Conservation (phyloP, 306 rosid genomes). For the Astragalus membranaceus region DNA sequence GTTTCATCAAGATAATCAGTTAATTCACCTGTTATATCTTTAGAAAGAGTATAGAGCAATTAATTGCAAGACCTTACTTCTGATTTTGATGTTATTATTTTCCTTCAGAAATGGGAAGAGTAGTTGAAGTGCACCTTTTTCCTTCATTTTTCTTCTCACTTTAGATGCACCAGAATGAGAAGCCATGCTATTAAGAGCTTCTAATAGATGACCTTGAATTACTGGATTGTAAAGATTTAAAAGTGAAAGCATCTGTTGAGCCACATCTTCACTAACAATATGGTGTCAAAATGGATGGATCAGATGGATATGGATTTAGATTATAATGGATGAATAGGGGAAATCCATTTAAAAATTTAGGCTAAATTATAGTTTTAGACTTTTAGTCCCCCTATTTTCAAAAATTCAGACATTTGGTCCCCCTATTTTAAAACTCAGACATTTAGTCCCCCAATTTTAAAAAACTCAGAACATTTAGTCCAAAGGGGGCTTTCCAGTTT, state of each 20-base stretch:
- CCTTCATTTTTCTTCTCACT: conserved; percentile 65
- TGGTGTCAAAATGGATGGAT: too few species aligned
- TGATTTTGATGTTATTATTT: conserved; percentile 39
- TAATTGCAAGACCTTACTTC: conserved; percentile 45
- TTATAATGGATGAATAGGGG: too few species aligned
- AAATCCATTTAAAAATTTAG: too few species aligned
- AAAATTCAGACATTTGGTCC: too few species aligned
- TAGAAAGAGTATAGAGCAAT: conserved; percentile 64
- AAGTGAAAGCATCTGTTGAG: conserved; percentile 88
- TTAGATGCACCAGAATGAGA: conserved; percentile 56
- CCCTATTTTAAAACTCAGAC: too few species aligned
- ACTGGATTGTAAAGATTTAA: conserved; percentile 74
- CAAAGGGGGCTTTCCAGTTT: too few species aligned
- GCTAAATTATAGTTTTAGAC: too few species aligned
- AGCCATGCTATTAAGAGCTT: conserved; percentile 75
- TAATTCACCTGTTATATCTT: conserved; percentile 59
- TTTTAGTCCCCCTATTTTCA: too few species aligned
- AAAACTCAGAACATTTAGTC: too few species aligned
- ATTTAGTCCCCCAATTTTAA: too few species aligned
- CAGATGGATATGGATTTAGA: too few species aligned
- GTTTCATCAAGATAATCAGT: conserved; percentile 62
- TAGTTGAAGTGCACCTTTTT: conserved; percentile 73
- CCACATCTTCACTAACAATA: conserved; percentile 50
- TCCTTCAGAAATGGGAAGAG: conserved; percentile 69
- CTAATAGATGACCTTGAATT: conserved; percentile 65